Conservation (phyloP, 2,329 filamentous ascomycete species). For the Nemania diffusa region DNA sequence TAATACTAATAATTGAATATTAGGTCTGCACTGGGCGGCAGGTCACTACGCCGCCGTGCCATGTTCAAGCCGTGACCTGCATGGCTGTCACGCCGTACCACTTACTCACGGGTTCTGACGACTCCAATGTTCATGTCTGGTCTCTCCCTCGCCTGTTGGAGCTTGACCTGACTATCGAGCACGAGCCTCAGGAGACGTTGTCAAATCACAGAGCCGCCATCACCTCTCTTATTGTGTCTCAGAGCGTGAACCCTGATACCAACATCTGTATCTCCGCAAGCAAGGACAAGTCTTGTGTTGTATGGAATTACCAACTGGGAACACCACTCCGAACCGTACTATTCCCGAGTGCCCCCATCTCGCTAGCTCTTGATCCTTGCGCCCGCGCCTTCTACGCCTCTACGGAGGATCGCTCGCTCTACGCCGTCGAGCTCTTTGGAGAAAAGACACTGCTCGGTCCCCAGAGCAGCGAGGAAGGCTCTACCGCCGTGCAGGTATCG, state of each 20-base stretch:
- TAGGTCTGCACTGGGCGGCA: conserved; percentile 80
- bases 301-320: conserved; percentile 92
- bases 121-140: conserved; percentile 95
- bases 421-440: conserved; percentile 77
- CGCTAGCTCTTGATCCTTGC: conserved; percentile 80
- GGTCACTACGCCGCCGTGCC: conserved; percentile 78
- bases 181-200: conserved; percentile 80
- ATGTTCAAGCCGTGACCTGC: conserved; percentile 83
- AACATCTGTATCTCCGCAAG: conserved; percentile 87
- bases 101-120: conserved; percentile 80
- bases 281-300: conserved; percentile 85
- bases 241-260: conserved; percentile 73
- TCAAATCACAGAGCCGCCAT: conserved; percentile 80
- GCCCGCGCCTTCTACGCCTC: conserved; percentile 85
- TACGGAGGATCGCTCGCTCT: conserved; percentile 82
- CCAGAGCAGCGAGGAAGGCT: conserved; percentile 62
- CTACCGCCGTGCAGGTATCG: conserved; percentile 66
- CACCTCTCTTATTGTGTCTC: conserved; percentile 71
- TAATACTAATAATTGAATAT: conserved; percentile 36
- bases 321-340: conserved; percentile 83
- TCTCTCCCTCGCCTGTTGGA: conserved; percentile 79
- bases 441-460: conserved; percentile 65
- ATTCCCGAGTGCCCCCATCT: conserved; percentile 77
- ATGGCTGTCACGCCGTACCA: conserved; percentile 77
- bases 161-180: conserved; percentile 63